Evolutionary conservation across 805 yeast species (phyloP).

Genomic region (Barnettozyma pratensis): DNA sequence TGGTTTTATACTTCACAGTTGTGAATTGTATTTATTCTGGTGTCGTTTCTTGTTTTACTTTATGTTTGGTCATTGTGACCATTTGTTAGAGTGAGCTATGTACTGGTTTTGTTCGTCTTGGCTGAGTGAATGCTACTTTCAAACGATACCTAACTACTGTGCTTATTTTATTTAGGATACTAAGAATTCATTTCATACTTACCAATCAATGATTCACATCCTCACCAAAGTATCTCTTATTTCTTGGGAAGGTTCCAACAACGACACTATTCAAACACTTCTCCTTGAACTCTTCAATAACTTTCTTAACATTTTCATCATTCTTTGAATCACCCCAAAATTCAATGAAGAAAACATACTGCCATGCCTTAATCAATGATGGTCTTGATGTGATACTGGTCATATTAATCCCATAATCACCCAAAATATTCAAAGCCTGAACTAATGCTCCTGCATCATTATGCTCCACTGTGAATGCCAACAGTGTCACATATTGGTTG

Average conservation of each 20-base stretch:
- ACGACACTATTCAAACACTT: constrained; percentile 47
- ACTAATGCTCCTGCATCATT: constrained; percentile 75
- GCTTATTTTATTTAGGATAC: too few species aligned
- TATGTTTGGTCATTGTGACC: too few species aligned
- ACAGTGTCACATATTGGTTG: constrained; percentile 37
- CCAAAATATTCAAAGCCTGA: constrained; percentile 54
- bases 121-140: too few species aligned
- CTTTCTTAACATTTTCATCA: constrained; percentile 24
- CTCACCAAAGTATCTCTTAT: constrained; percentile 31
- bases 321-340: constrained; percentile 39
- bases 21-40: too few species aligned
- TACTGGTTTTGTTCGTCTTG: too few species aligned
- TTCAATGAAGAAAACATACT: constrained; percentile 78
- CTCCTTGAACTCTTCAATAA: constrained; percentile 39
- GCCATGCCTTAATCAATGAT: constrained; percentile 62
- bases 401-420: constrained; percentile 53
- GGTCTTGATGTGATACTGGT: constrained; percentile 78
- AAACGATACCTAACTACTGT: too few species aligned
- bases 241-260: constrained; percentile 55
- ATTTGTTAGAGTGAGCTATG: too few species aligned
- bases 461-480: constrained; percentile 60
- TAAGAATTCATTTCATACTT: too few species aligned
- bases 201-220: background rate
- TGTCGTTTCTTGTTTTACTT: too few species aligned
- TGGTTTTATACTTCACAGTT: too few species aligned